Evolutionary conservation across 202 grass and related monocot genomes (phyloP).

Genomic region (Schoenoplectus triqueter): DNA sequence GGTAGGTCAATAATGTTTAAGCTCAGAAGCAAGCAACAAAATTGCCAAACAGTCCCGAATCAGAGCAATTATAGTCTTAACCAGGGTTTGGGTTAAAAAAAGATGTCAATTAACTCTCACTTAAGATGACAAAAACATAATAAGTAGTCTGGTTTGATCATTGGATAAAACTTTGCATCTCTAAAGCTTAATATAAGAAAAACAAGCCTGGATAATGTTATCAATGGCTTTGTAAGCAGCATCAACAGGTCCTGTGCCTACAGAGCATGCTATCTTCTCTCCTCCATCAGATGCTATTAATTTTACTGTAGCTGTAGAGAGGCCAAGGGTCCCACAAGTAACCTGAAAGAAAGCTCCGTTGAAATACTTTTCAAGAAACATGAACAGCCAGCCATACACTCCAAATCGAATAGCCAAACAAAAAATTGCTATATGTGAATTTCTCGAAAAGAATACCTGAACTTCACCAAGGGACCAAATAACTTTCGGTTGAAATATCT

Average conservation of each 20-base stretch:
- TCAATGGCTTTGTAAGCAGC: constrained; percentile 96
- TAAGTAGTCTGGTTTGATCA: not conserved
- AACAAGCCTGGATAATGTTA: constrained; percentile 71
- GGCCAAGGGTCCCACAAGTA: constrained; percentile 92
- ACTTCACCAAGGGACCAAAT: constrained; percentile 90
- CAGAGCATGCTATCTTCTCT: constrained; percentile 74
- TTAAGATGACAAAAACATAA: not conserved
- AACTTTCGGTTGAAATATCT: constrained; percentile 88
- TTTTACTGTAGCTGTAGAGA: constrained; percentile 97
- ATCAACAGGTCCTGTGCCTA: constrained; percentile 89
- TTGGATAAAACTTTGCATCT: not conserved
- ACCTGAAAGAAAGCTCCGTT: constrained; percentile 27
- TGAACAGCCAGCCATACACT: constrained; percentile 3
- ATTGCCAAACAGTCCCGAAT: not conserved
- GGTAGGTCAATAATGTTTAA: constrained; percentile 22
- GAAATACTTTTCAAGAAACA: constrained; percentile 30
- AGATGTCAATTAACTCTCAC: no score
- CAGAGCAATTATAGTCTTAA: not conserved
- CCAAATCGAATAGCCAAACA: constrained; percentile 12
- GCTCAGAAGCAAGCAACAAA: not conserved
- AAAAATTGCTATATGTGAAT: not conserved
- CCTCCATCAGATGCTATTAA: constrained; percentile 70
- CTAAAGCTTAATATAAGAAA: constrained; percentile 7
- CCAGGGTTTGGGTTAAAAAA: not conserved
- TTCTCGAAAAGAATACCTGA: constrained; percentile 61